Conservation (phyloP, 176 grass and related monocot species). For the Hordeum vulgare region DNA sequence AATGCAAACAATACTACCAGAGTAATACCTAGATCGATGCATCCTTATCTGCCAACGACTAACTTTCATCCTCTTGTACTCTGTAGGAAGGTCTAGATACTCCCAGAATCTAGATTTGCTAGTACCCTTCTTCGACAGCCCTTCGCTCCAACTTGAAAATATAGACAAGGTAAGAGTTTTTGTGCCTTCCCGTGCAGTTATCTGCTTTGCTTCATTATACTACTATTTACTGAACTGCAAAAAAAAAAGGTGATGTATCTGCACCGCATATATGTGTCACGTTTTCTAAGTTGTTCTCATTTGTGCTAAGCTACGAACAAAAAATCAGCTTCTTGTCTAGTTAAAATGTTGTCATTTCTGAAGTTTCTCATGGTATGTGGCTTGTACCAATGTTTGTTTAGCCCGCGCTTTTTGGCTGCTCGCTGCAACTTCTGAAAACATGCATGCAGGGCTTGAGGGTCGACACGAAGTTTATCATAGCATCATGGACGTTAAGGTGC, state of each 20-base stretch:
- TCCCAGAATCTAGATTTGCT: conserved; percentile 71
- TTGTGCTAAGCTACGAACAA: not conserved
- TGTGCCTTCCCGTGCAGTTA: not conserved
- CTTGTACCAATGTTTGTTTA: not conserved
- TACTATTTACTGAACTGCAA: not conserved
- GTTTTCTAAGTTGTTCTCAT: not conserved
- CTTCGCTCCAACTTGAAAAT: conserved; percentile 61
- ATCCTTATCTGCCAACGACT: not conserved
- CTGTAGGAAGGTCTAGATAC: conserved; percentile 54
- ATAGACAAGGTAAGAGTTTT: conserved; percentile 46
- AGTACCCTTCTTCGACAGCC: conserved; percentile 71
- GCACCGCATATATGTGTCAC: not conserved
- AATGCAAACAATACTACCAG: not conserved
- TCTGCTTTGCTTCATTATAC: not conserved
- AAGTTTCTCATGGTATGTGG: not conserved
- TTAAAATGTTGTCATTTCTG: not conserved
- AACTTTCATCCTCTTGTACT: not conserved
- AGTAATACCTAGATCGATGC: not conserved
- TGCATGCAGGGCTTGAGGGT: conserved; percentile 34
- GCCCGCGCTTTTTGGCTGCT: not conserved
- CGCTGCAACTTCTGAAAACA: not conserved
- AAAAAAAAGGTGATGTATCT: not conserved
- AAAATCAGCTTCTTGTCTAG: not conserved
- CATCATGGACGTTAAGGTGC: conserved; percentile 74
- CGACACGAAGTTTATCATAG: conserved; percentile 53